A percentile compares a stretch with the other conserved stretches of the same genome.
Conservation (phyloP, 331 rosid genomes). For the Stylosanthes scabra region DNA sequence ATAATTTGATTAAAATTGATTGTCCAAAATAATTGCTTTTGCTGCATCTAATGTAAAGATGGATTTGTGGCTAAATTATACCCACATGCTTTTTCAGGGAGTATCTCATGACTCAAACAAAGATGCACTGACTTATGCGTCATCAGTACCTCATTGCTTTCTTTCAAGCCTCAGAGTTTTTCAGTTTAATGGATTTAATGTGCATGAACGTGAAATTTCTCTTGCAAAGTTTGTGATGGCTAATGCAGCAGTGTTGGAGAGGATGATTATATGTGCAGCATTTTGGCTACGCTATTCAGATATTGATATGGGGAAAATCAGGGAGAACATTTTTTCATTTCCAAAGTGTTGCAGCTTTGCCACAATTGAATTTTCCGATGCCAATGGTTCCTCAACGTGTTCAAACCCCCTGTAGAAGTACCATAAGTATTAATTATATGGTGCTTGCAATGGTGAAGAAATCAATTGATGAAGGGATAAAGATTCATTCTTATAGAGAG, state of each 20-base stretch:
- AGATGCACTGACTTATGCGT: constrained; percentile 28
- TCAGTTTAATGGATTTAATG: constrained; percentile 39
- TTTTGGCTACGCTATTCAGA: constrained; percentile 47
- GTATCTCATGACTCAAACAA: constrained; percentile 33
- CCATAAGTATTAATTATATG: no score
- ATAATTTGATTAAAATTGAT: no score
- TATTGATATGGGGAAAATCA: constrained; percentile 42
- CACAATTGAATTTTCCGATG: constrained; percentile 26
- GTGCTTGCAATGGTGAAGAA: no score
- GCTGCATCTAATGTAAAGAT: not conserved
- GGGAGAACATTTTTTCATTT: constrained; percentile 38
- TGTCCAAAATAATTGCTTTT: no score
- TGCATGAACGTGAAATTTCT: constrained; percentile 40
- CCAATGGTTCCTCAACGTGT: constrained; percentile 9
- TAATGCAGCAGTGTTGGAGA: constrained; percentile 44
- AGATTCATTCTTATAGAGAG: no score
- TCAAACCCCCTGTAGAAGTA: not conserved
- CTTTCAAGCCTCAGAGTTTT: constrained; percentile 40
- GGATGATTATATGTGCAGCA: constrained; percentile 30
- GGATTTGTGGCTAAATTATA: not conserved
- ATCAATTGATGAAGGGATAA: no score
- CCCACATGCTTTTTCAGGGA: constrained; percentile 41
- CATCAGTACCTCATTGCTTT: constrained; percentile 45
- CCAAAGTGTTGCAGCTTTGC: constrained; percentile 39
- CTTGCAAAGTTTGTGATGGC: constrained; percentile 36